Base-by-base conservation (phyloP, 768 basidiomycete genomes). In the Crepidotus variabilis region DNA sequence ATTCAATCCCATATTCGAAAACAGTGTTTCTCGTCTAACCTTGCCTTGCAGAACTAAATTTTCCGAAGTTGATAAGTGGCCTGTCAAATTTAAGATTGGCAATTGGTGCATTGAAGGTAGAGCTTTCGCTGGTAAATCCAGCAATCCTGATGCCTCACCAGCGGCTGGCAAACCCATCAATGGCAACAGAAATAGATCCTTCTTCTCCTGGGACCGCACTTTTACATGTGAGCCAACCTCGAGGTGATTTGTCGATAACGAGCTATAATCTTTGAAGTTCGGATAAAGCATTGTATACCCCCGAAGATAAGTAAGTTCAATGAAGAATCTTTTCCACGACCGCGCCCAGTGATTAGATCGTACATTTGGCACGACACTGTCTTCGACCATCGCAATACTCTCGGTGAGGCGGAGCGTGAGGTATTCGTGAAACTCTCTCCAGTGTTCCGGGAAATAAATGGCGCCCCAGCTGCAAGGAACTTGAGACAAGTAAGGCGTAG, bases 391-490 rank as follows among this genome's bases (percentile, higher is more conserved):
- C 57, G 79, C 55, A 57, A 68, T 58, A 39, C 59, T 47, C 54
- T 83, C 80, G n/a, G 83, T 78, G n/a, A 92, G 79, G 23, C 92
- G 85, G n/a, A 78, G 65, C 36, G 82, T 62, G 59, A 94, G 83
- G 66, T 90, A 94, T 51, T 74, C 71, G 71, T 94, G 90, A 69
- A 94, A 94, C 67, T 90, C 90, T 61, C 85, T 81, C 92, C 92
- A 94, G 63, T 88, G 86, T 60, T 90, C 82, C 10, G 93, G 92
- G 66, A 95, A 95, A 73, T 94, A 95, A 35, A 92, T 77, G 1
- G 90, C 92, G 13, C 92, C 93, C 92, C 92, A 95, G 71, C 89
- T 92, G 70, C 92, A 94, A 0, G 92, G 93, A 9, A 92, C 83
- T 57, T 90, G 88, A 0, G 91, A 92, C 45, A 94, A 81, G 68